phyloP scores from a whole-genome alignment of 1,284 basidiomycete species.

The Ganoderma lingzhi region DNA sequence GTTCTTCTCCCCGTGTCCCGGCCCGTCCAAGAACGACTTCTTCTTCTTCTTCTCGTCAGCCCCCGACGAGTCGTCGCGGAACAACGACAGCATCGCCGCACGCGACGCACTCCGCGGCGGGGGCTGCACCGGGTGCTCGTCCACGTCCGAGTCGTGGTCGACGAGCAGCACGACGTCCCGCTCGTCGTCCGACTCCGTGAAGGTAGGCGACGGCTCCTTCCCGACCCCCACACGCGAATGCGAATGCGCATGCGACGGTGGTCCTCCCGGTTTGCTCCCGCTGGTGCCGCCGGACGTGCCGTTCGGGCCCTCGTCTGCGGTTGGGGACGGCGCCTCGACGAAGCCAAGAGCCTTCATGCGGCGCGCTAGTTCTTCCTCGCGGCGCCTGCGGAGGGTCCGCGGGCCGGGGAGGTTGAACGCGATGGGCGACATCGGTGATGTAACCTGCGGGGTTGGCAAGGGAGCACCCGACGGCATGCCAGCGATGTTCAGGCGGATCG shows the following conservation, averaged over 20 bases:
- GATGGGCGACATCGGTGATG: conserved; percentile 29
- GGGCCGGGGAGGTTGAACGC: conserved; percentile 29
- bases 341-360: conserved; percentile 31
- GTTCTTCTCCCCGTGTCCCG: background rate
- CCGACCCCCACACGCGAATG: background rate
- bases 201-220: background rate
- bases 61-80: conserved; percentile 2
- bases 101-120: conserved; percentile 26
- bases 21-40: background rate
- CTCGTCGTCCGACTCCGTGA: conserved; percentile 17
- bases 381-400: conserved; percentile 24
- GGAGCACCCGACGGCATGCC: background rate
- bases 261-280: background rate
- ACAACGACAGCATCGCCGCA: conserved; percentile 28
- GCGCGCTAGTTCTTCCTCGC: conserved; percentile 30
- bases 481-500: conserved; percentile 24
- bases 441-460: background rate
- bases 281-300: no score
- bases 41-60: background rate
- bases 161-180: conserved; percentile 30
- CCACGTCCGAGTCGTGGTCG: conserved; percentile 19
- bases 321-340: conserved; percentile 23
- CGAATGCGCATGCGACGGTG: background rate
- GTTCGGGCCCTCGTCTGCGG: background rate
- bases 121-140: background rate